Evolutionary conservation across 345 rosid species (phyloP).

Genomic region (Crucihimalaya himalaica): DNA sequence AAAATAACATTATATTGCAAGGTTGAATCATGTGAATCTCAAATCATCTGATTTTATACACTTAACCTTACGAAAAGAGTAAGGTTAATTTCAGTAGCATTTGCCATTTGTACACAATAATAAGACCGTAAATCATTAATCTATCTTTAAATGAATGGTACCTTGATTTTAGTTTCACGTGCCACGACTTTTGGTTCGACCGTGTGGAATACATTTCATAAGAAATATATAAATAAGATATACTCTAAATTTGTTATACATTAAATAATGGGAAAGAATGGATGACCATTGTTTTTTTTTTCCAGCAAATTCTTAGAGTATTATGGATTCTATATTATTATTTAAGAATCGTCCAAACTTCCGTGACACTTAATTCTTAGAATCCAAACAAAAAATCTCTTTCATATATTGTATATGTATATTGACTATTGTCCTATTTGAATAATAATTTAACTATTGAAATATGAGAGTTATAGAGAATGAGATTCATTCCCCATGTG

Average conservation of each 20-base stretch:
- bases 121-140: not conserved
- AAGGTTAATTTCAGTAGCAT: too few species aligned
- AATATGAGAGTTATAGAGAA: slow-evolving; percentile 26
- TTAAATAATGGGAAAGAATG: not conserved
- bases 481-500: slow-evolving; percentile 38
- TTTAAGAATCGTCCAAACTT: slow-evolving; percentile 19
- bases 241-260: not conserved
- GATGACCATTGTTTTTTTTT: not conserved
- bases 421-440: not conserved
- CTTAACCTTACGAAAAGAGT: too few species aligned
- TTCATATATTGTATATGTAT: slow-evolving; percentile 18
- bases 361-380: slow-evolving; percentile 34
- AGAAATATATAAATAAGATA: not conserved
- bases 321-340: slow-evolving; percentile 8
- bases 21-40: not conserved
- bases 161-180: not conserved
- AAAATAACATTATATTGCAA: not conserved
- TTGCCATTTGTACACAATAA: not conserved
- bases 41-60: not conserved
- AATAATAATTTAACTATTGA: slow-evolving; percentile 6
- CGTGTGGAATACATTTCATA: not conserved
- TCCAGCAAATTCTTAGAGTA: not conserved
- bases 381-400: slow-evolving; percentile 29
- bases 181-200: not conserved
- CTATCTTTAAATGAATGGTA: slow-evolving; percentile 1